A percentile compares a stretch with the other conserved stretches of the same genome.
Evolutionary conservation across 208 protist species (phyloP).

Genomic region (Crithidia expoeki): DNA sequence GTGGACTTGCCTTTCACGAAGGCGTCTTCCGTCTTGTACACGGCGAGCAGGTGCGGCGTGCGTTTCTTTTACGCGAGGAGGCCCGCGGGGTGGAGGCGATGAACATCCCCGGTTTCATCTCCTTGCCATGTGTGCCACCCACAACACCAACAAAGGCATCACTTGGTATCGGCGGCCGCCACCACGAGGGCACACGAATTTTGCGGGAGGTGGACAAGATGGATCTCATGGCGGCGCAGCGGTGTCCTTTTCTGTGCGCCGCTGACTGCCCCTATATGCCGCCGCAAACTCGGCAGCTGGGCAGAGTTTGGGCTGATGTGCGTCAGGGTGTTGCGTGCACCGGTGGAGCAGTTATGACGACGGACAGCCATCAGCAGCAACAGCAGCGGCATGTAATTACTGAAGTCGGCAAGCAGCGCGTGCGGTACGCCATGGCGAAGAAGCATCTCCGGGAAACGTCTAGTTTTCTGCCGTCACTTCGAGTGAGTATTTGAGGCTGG

Average conservation of each 20-base stretch:
- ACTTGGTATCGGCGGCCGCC: neutral
- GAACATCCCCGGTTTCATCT: constrained; percentile 33
- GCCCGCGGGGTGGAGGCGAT: constrained; percentile 38
- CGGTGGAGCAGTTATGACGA: neutral
- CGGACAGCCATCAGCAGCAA: neutral
- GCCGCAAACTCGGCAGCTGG: constrained; percentile 18
- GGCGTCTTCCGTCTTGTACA: constrained; percentile 27
- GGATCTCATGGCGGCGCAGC: constrained; percentile 38
- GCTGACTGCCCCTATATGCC: constrained; percentile 50
- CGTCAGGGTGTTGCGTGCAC: neutral
- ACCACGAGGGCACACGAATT: neutral
- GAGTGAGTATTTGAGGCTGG: neutral
- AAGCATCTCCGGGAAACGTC: constrained; percentile 20
- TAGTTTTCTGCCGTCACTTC: constrained; percentile 14
- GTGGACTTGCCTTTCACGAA: constrained; percentile 26
- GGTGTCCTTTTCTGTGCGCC: constrained; percentile 48
- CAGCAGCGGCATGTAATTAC: constrained; percentile 8
- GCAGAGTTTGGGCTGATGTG: constrained; percentile 14
- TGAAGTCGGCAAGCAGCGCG: constrained; percentile 30
- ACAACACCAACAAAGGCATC: neutral
- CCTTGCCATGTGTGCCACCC: constrained; percentile 6
- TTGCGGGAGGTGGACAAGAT: constrained; percentile 31
- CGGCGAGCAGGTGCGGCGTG: constrained; percentile 42
- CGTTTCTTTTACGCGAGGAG: constrained; percentile 49
- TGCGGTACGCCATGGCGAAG: constrained; percentile 22